Base-by-base conservation (phyloP, 2,329 filamentous ascomycete species). In the Aspergillus candidus region DNA sequence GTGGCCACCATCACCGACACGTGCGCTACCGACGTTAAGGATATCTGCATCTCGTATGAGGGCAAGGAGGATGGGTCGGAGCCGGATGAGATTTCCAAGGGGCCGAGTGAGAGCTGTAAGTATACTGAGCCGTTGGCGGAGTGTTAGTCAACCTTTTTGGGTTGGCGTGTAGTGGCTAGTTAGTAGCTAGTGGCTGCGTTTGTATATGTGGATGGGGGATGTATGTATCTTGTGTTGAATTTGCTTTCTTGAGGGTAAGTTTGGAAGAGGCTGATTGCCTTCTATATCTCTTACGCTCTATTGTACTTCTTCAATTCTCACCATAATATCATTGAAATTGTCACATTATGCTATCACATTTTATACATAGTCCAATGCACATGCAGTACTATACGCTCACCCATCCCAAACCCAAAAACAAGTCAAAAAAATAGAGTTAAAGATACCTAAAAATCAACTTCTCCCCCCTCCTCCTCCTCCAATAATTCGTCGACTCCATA, bases 41-140 rank as follows among this genome's bases (percentile, higher is more conserved):
- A 59, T n/a, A 62, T 67, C 44, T 69, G 66, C 49, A 49, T 52
- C 13, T 59, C 62, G 46, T 68, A 62, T 53, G 49, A 61, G 43
- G 66, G 64, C 40, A 66, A 62, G 46, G 54, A 62, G 41, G 58
- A 44, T 15, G 60, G 58, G 32, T 52, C 58, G 17, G 64, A 67
- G 59, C 65, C 65, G 7, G 45, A 55, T 44, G 48, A 62, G 53
- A 52, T 55, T 43, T 44, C 49, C 18, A 51, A 50, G 30, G 65
- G 64, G 32, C 59, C 61, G 29, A 60, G 56, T 39, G 53, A 59
- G 12, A 47, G 47, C 47, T 68, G 64, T 49, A 57, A 59, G 47
- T 47, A 47, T 31, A 40, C 44, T 7, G 44, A 47, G 12, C 36
- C 44, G 14, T 27, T 27, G 22, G 7, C 22, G 22, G 22, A 27